Evolutionary conservation across 345 rosid species (phyloP).

Genomic region (Combretum micranthum): DNA sequence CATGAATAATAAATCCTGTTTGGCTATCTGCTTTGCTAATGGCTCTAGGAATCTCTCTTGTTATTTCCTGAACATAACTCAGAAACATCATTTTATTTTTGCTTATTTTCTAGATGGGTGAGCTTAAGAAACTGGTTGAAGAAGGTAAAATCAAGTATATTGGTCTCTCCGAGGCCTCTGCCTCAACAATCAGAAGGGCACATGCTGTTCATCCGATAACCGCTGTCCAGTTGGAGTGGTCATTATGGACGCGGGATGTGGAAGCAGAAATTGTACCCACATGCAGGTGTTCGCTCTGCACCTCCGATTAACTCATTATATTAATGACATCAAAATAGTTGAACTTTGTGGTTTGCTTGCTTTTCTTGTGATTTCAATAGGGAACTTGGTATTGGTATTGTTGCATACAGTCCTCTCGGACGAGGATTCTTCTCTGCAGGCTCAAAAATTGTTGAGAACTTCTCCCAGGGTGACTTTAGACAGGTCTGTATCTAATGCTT

Average conservation of each 20-base stretch:
- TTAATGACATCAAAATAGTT: too few species aligned
- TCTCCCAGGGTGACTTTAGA: too few species aligned
- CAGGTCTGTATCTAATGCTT: conserved; percentile 5
- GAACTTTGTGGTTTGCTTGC: not conserved
- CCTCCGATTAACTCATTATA: too few species aligned
- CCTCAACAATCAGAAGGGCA: conserved; percentile 73
- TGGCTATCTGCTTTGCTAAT: too few species aligned
- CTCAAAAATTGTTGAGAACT: conserved; percentile 39
- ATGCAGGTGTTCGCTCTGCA: too few species aligned
- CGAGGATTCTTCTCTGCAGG: conserved; percentile 61
- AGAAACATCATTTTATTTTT: not conserved
- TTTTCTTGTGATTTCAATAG: conserved; percentile 18
- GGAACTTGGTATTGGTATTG: conserved; percentile 77
- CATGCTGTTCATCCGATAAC: conserved; percentile 80
- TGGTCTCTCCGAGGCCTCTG: conserved; percentile 71
- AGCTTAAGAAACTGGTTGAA: conserved; percentile 5
- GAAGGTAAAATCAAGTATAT: conserved; percentile 73
- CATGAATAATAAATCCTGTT: too few species aligned
- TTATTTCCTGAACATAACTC: too few species aligned
- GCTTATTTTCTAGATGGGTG: not conserved
- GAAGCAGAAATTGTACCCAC: too few species aligned
- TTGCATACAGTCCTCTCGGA: conserved; percentile 63
- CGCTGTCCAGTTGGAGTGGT: too few species aligned
- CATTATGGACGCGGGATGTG: too few species aligned
- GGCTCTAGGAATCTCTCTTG: too few species aligned